A percentile compares a stretch with the other conserved stretches of the same genome.
Conservation (phyloP, 1,284 basidiomycete genomes). For the Neonothopanus nambi region DNA sequence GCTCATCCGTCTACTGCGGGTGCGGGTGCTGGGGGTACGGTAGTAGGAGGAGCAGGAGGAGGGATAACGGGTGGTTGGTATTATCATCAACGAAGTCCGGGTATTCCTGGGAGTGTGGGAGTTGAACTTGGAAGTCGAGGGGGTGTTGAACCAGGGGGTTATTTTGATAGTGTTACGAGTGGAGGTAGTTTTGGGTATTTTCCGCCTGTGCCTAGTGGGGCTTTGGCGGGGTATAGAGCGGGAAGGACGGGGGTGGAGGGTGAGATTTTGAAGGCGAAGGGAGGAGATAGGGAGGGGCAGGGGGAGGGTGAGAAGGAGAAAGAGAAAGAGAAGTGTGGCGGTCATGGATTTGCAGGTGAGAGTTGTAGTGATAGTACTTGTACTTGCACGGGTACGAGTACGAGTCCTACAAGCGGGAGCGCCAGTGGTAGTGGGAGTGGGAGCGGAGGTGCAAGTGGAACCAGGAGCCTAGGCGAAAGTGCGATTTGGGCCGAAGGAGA, state of each 20-base stretch:
- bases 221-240: too few relatives aligned
- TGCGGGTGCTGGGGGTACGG: neutral
- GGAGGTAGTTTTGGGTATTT: slow-evolving; percentile 40
- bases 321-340: neutral
- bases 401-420: too few relatives aligned
- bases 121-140: slow-evolving; percentile 14
- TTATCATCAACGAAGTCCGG: slow-evolving; percentile 20
- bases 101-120: slow-evolving; percentile 15
- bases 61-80: slow-evolving; percentile 10
- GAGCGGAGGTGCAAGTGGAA: neutral
- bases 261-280: slow-evolving; percentile 39
- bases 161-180: slow-evolving; percentile 16
- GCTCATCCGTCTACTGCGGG: too few relatives aligned
- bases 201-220: slow-evolving; percentile 35
- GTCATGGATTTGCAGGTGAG: neutral
- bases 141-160: slow-evolving; percentile 15
- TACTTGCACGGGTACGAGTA: too few relatives aligned
- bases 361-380: too few relatives aligned
- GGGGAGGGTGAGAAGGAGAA: slow-evolving; percentile 6
- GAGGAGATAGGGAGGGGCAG: slow-evolving; percentile 14
- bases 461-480: neutral
- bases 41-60: too few relatives aligned
- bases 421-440: too few relatives aligned
- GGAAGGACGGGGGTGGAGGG: slow-evolving; percentile 31
- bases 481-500: neutral